phyloP scores from a whole-genome alignment of 805 yeast genomes.

The Candida taoyuanica region DNA sequence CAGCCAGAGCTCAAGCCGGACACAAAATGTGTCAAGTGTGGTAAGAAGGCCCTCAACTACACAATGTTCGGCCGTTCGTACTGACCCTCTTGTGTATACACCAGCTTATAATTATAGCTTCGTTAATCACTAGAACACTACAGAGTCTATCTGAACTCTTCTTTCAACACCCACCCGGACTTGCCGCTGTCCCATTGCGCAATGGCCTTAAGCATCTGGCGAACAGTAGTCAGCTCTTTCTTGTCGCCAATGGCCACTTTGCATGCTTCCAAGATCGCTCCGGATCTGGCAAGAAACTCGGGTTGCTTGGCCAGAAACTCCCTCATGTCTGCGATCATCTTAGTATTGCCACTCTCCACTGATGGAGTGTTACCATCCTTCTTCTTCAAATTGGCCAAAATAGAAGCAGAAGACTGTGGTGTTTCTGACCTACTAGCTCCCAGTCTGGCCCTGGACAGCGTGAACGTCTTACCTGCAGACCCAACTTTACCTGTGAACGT shows the following conservation, averaged over 20 bases:
- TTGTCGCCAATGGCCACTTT: constrained; percentile 39
- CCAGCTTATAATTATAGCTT: not conserved
- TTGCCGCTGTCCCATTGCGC: constrained; percentile 59
- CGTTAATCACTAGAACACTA: not conserved
- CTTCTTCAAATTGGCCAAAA: constrained; percentile 44
- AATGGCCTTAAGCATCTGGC: constrained; percentile 65
- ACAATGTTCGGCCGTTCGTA: constrained; percentile 98
- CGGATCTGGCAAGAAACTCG: constrained; percentile 43
- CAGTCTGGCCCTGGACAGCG: constrained; percentile 6
- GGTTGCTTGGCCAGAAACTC: constrained; percentile 34
- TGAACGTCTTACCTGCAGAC: constrained; percentile 57
- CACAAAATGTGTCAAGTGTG: constrained; percentile 87
- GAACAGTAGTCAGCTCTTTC: constrained; percentile 52
- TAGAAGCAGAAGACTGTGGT: constrained; percentile 41
- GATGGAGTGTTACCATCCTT: constrained; percentile 15
- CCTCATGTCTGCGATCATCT: constrained; percentile 35
- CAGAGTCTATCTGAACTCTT: constrained; percentile 41
- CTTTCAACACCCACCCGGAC: constrained; percentile 63
- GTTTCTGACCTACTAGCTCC: constrained; percentile 15
- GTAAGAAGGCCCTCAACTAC: constrained; percentile 67
- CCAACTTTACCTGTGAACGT: constrained; percentile 98
- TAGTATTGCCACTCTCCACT: constrained; percentile 10
- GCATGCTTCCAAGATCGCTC: constrained; percentile 39
- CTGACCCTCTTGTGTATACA: constrained; percentile 31
- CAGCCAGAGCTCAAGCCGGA: constrained; percentile 80